Evolutionary conservation across 2,329 filamentous ascomycete genomes (phyloP).

Genomic region (Teratosphaeria zuluensis): DNA sequence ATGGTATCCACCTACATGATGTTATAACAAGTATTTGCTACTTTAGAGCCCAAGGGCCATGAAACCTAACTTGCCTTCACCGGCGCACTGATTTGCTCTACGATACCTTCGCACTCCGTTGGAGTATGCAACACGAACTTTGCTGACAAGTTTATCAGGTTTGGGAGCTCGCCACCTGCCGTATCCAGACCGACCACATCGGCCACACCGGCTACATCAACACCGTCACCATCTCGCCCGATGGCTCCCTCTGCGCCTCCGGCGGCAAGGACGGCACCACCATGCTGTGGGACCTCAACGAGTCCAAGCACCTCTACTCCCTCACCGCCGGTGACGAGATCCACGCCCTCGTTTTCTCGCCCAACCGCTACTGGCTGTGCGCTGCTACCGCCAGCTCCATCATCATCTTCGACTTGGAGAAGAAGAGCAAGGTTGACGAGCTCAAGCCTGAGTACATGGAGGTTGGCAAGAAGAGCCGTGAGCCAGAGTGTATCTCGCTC

Average conservation of each 20-base stretch:
- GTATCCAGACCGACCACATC: conserved; percentile 99
- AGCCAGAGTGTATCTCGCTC: conserved; percentile 95
- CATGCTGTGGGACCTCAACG: conserved; percentile 99
- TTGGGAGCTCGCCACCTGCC: conserved; percentile 99
- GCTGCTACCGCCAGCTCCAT: conserved; percentile 94
- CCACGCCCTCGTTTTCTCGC: conserved; percentile 99
- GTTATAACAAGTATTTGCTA: conserved; percentile 99
- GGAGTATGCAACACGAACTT: background rate
- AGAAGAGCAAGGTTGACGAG: conserved; percentile 99
- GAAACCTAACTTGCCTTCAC: conserved; percentile 82
- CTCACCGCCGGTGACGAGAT: conserved; percentile 99
- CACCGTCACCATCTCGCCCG: conserved; percentile 99
- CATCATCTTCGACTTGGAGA: conserved; percentile 99
- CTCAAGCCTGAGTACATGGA: conserved; percentile 96
- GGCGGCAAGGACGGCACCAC: conserved; percentile 99
- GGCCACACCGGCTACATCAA: conserved; percentile 99
- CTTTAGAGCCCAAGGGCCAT: conserved; percentile 98
- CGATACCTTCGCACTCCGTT: background rate
- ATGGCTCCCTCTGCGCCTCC: conserved; percentile 96
- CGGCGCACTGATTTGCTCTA: conserved; percentile 63
- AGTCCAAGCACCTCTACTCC: conserved; percentile 99
- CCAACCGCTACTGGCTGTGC: conserved; percentile 99
- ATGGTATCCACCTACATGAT: conserved; percentile 56
- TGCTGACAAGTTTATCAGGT: conserved; percentile 50
- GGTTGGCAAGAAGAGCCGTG: conserved; percentile 96